Evolutionary conservation across 257 asterid genomes (phyloP), one percentile per base, ranked within the genome.

Genomic region (Solanum gracilifrons): DNA sequence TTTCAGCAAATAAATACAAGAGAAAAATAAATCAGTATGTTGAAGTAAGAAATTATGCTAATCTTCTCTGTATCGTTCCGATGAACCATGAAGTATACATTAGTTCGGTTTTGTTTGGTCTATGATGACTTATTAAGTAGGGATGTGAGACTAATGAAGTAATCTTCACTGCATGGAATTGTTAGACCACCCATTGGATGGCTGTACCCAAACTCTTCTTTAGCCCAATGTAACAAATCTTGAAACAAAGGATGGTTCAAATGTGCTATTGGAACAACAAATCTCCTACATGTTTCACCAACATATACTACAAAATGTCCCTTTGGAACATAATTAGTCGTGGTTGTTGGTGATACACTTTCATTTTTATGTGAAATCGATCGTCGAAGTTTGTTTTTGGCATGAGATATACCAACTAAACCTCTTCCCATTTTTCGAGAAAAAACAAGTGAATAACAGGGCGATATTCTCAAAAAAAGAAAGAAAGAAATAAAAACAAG

Each of bases 401-500:
- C 94, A 58, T 94, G 91, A 27, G 92, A 91, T 37, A 92, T 93
- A 77, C 93, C 93, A 6, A 79, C 85, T 37, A 91, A 76, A 88
- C 89, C 91, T 16, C 89, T 90, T 77, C 95, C 96, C 97, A 92
- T 93, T 39, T 84, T 66, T 1, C 3, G 5, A 32, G 2, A 29
- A 76, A 1, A 43, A 3, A 15, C 41, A 21, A 84, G 36, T 13
- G 4, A 66, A 11, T 7, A 62, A 62, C 4, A 25, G 4, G 4
- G 18, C 1, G 1, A 1, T 66, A 66, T 11, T 11, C 20, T 11
- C 2, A 25, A 11, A 58, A 58, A 15, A 43, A 43, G 51, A 13
- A 43, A 13, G 18, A 43, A 51, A 51, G 62, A 15, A 29, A 48
- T 15, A 48, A 48, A 68, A 66, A 66, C 9, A 27, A 7, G 15